Base-by-base conservation (phyloP, 1,284 basidiomycete species). In the Gymnopus androsaceus region DNA sequence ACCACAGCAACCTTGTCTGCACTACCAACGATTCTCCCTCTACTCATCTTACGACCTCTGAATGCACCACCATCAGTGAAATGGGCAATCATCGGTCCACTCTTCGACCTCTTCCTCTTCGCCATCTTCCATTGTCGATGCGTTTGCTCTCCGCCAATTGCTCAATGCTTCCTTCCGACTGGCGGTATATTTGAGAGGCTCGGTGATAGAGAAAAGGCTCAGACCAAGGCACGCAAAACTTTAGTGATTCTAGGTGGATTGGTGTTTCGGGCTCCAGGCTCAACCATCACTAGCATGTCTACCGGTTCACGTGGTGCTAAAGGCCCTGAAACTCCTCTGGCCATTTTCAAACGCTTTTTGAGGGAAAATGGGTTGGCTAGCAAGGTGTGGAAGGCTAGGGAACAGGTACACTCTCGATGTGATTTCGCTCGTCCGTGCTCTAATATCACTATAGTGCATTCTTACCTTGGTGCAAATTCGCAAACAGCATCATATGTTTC, bases 161-260 rank as follows among this genome's bases (percentile, higher is more conserved):
- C 73, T 92, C 54, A 69, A 72, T 52, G 82, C 87, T 87, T 93
- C 65, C 75, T 94, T 40, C 83, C 88, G 23, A 65, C 84, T 2
- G 88, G 88, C 49, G 90, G 90, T 38, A 75, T 93, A 31, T 77
- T 95, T 59, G 93, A 95, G 64, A 84, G 89, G 54, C 80, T 95
- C 14, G 92, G 90, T 27, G 94, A 95, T 68, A 82, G 87, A 63
- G 90, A 93, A 66, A 81, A 79, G 57, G 76, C 86, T 25, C 80
- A 92, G 57, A 78, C 85, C 34, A 89, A 87, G 61, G 93, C 93
- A 27, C 82, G 88, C 38, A 88, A 91, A 64, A 81, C 83, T 9
- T 71, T 95, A 27, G 83, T 90, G 44, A 75, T 86, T 57, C 75
- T 93, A 42, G 88, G 87, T 56, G 83, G 84, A 37, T 77, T 86